Base-by-base conservation (phyloP, 2,329 filamentous ascomycete genomes). In the Sclerotinia spermophila region DNA sequence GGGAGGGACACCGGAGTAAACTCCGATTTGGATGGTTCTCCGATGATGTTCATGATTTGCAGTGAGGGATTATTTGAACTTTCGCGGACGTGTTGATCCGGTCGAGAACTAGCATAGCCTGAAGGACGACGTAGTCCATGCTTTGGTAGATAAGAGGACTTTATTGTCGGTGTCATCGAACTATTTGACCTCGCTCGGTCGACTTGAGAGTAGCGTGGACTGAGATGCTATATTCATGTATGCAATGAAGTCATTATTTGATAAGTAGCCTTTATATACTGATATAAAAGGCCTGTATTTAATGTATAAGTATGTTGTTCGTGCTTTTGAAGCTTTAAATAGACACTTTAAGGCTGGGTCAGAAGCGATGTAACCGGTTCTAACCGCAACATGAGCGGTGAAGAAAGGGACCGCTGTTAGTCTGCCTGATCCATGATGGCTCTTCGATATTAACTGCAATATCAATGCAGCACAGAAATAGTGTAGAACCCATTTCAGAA, bases 241-340 rank as follows among this genome's bases (percentile, higher is more conserved):
- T 65, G 30, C 7, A 11, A 53, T 65, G 61, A 65, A 65, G 61
- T 40, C 44, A 65, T 65, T 51, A 38, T 51, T 53, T 65, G 17
- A 27, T 51, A 65, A 51, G 35, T 27, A 65, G 15, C 19, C 27
- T 45, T 51, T 33, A 38, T 27, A 38, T 38, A 27, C 15, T 45
- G 51, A 65, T 8, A 65, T 11, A 27, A 60, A 38, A 27, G 15
- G n/a, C 45, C 33, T 30, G 48, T 30, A 53, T 53, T 13, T 53
- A 53, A 27, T 27, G 5, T 27, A 40, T 15, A 40, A 8, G 19
- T 27, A 65, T 40, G 33, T n/a, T 53, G 15, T 53, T 30, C 42
- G 27, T 40, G 24, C 17, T 21, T 3, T 40, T 53, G 35, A n/a
- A 38, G 21, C 61, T 33, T 65, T 51, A 2, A 51, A 65, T 27